phyloP scores from a whole-genome alignment of 352 stramenopile species.

The Globisporangium paroecandrum region DNA sequence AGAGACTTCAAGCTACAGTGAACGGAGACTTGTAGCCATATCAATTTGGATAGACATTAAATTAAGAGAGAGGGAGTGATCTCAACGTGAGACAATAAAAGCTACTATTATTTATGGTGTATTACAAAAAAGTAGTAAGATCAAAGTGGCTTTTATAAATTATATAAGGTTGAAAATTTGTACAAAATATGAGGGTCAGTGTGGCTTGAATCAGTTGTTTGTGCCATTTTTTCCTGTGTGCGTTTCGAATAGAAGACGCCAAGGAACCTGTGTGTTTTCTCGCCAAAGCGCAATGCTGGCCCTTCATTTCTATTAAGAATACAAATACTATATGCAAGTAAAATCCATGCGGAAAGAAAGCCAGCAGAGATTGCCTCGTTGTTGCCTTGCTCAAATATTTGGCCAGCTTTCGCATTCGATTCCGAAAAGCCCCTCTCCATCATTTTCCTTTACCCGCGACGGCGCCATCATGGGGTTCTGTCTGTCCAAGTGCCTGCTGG shows the following conservation, averaged over 20 bases:
- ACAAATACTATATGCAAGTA: background rate
- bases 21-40: background rate
- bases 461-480: slow-evolving; percentile 69
- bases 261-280: background rate
- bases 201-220: background rate
- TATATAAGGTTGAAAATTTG: too few relatives aligned
- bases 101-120: background rate
- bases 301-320: background rate
- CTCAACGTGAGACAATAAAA: too few relatives aligned
- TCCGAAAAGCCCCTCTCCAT: background rate
- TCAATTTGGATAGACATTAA: too few relatives aligned
- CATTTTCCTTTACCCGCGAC: background rate
- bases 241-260: background rate
- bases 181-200: background rate
- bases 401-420: background rate
- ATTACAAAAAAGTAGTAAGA: too few relatives aligned
- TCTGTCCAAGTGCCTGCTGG: slow-evolving; percentile 79
- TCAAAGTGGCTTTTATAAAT: too few relatives aligned
- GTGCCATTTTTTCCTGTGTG: background rate
- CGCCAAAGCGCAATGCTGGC: background rate
- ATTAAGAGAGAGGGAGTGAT: too few relatives aligned
- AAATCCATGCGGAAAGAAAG: background rate
- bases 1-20: background rate
- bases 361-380: background rate
- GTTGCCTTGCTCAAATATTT: background rate